phyloP scores from a whole-genome alignment of 176 grass and related monocot species.

The Typha latifolia region DNA sequence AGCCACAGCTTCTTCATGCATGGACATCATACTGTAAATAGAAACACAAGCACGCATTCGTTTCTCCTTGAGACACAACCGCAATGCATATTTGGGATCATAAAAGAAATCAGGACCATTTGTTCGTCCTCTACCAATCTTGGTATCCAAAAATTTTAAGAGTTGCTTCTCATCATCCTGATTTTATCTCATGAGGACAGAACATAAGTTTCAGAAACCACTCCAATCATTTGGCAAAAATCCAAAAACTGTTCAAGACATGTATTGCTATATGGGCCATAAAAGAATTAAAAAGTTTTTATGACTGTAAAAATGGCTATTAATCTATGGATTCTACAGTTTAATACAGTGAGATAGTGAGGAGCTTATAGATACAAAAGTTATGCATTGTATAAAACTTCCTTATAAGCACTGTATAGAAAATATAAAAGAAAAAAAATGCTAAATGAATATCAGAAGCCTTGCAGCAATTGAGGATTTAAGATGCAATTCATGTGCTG shows the following conservation, averaged over 20 bases:
- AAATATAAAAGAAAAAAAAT: not conserved
- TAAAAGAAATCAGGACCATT: constrained; percentile 76
- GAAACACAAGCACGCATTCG: constrained; percentile 90
- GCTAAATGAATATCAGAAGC: too few species aligned
- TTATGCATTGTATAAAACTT: too few species aligned
- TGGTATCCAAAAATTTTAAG: constrained; percentile 80
- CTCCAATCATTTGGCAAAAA: not conserved
- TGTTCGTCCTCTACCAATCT: constrained; percentile 64
- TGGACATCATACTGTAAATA: constrained; percentile 99
- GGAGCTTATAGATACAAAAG: too few species aligned
- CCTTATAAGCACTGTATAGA: not conserved
- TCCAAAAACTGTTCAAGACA: not conserved
- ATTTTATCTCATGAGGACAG: constrained; percentile 22
- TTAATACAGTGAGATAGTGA: too few species aligned
- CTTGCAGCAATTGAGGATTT: too few species aligned
- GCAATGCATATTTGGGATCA: constrained; percentile 96
- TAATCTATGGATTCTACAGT: too few species aligned
- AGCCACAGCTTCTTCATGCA: constrained; percentile 98
- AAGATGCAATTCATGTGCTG: too few species aligned
- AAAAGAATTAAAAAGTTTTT: not conserved
- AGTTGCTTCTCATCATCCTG: constrained; percentile 85
- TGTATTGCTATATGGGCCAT: not conserved
- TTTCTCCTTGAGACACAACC: constrained; percentile 90
- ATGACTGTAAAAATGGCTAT: not conserved
- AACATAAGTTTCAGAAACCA: not conserved